Evolutionary conservation across 345 rosid species (phyloP).

Genomic region (Pistacia vera): DNA sequence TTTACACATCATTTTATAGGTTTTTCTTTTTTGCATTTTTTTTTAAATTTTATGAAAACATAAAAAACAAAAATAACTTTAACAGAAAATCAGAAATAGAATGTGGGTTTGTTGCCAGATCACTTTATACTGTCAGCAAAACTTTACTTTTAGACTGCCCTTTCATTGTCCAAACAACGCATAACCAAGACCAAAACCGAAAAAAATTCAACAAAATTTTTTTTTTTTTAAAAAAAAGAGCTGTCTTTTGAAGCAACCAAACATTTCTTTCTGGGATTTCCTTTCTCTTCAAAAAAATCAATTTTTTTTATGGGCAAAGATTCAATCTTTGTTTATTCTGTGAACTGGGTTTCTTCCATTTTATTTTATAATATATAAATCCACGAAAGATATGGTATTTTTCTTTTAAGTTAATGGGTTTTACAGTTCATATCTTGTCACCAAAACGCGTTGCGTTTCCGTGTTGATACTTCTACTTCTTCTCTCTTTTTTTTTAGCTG

Average conservation of each 20-base stretch:
- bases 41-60: background rate
- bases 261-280: constrained; percentile 1
- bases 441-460: constrained; percentile 63
- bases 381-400: background rate
- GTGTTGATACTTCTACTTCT: constrained; percentile 27
- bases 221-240: background rate
- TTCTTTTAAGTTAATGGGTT: constrained; percentile 27
- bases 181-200: background rate
- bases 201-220: too few species aligned
- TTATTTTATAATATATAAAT: too few species aligned
- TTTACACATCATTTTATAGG: background rate
- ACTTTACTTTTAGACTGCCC: constrained; percentile 28
- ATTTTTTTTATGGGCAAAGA: background rate
- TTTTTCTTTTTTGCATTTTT: background rate
- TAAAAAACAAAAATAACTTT: constrained; percentile 7
- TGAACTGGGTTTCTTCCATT: constrained; percentile 7
- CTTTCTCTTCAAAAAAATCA: background rate
- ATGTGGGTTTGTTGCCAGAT: constrained; percentile 37
- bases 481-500: constrained; percentile 8
- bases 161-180: background rate
- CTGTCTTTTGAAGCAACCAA: background rate
- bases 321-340: background rate
- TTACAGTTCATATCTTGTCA: constrained; percentile 60
- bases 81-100: constrained; percentile 24
- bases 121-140: constrained; percentile 43